These are phyloP conservation scores for Nicotiana undulata DNA, from an alignment of 257 asterid genomes.

Conservation along the genomic window DNA sequence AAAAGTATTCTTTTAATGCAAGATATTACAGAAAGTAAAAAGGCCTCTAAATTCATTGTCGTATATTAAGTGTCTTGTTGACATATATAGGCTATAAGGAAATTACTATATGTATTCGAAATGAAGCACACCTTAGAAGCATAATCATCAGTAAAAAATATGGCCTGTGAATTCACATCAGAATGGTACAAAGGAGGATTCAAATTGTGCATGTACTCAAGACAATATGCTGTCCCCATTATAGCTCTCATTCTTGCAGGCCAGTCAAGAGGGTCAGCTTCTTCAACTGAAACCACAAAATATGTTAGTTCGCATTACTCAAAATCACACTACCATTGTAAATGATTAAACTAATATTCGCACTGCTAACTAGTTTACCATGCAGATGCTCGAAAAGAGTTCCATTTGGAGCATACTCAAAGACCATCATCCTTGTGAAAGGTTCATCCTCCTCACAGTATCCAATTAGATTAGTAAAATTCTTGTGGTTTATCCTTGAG, in stretches of 20 bases:
- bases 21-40: background rate
- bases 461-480: conserved; percentile 71
- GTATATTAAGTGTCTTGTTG: background rate
- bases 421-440: conserved; percentile 84
- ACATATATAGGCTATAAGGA: background rate
- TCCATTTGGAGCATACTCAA: conserved; percentile 90
- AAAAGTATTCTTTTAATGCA: background rate
- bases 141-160: conserved; percentile 11
- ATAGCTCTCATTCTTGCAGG: conserved; percentile 8
- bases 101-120: background rate
- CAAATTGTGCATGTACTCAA: conserved; percentile 14
- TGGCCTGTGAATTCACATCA: conserved; percentile 9
- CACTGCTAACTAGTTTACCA: conserved; percentile 32
- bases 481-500: conserved; percentile 69
- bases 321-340: background rate
- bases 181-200: conserved; percentile 6
- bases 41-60: background rate
- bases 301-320: background rate
- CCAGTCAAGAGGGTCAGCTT: conserved; percentile 18
- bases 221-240: conserved; percentile 20
- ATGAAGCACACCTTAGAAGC: conserved; percentile 14
- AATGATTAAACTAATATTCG: background rate
- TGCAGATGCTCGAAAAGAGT: conserved; percentile 85
- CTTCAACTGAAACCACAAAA: conserved; percentile 8
- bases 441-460: conserved; percentile 70